Base-by-base conservation (phyloP, 2,329 filamentous ascomycete species). In the Ampelomyces quisqualis region DNA sequence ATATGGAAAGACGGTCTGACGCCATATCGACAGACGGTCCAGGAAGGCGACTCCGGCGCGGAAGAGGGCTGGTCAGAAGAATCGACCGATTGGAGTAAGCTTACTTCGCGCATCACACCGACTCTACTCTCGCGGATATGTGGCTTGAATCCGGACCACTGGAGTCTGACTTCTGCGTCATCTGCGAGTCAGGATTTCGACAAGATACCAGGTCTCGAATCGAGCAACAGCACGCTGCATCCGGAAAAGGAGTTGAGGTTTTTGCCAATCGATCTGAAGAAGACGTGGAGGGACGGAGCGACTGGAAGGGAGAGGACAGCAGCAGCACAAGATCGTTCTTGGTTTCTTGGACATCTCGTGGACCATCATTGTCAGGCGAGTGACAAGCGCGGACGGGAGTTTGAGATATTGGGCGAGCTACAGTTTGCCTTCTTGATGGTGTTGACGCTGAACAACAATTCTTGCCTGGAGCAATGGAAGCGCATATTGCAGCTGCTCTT, bases 401-500 rank as follows among this genome's bases (percentile, higher is more conserved):
- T 49, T 26, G 60, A 64, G 35, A 61, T 71, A 9, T 59, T 84
- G 10, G 81, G 79, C 11, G 81, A 84, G 54, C 55, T 84, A 39
- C 79, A 84, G 50, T 81, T 84, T 54, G 74, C 73, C 21, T 84
- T 84, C 52, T 62, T 84, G 7, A 82, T 81, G 77, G 72, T 81
- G 2, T 56, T 84, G 43, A 82, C 79, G 4, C 68, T 84, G 47
- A 81, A 81, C 69, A 85, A 84, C 57, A 82, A 78, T 58, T 82
- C 80, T 2, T 84, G 81, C 54, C 66, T 84, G 3, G 79, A 84
- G 58, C 81, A 84, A 57, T 85, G 81, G 81, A 82, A 80, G 56
- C 68, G 81, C 24, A 51, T 84, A 8, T 64, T 84, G 7, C 67
- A 67, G 1, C 63, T 85, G 17, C 65, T 82, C 6, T 67, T 84